Base-by-base conservation (phyloP, 768 basidiomycete species). In the Suillus tomentosus region DNA sequence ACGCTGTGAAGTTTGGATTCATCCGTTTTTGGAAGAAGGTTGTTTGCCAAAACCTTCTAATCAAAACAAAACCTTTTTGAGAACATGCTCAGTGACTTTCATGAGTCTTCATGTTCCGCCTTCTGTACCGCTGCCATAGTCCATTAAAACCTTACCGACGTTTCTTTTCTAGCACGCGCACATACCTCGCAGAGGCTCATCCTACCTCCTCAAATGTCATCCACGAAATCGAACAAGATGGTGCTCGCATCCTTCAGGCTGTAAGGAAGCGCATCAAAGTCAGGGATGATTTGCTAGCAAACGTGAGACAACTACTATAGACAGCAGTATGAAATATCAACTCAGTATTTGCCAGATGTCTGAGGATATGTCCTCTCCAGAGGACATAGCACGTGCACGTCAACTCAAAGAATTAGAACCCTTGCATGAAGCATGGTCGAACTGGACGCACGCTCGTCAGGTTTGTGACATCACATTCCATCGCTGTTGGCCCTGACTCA, bases 371-470 rank as follows among this genome's bases (percentile, higher is more conserved):
- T 81, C 84, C 4, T 80, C 82, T 17, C 77, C 80, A 9, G 85
- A 85, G 51, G 87, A 89, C 66, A 84, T 92, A 61, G 73, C 77
- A 11, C 77, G 80, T 11, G 81, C 89, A 1, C 87, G 87, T 66
- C 81, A 84, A 31, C 73, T 90, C 51, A 90, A 89, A 67, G 90
- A 93, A 62, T 74, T 88, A 14, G 89, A 92, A 67, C 81, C 86
- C 2, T 77, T 95, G 3, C 81, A 85, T 43, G 74, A 79, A 13
- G 89, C 88, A 11, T 96, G 93, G 92, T 76, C 84, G 36, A 73
- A 80, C 27, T 94, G 89, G 85, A 71, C 71, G 24, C 74, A 77
- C n/a, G 81, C 84, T 6, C 79, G 79, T 64, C 69, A 87, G 80
- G 94, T 92, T 66, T 62, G 83, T 76, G 9, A n/a, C 14, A 24